These are phyloP conservation scores for Eleusine coracana DNA, from an alignment of 176 grass and related monocot species.

Conservation along the genomic window DNA sequence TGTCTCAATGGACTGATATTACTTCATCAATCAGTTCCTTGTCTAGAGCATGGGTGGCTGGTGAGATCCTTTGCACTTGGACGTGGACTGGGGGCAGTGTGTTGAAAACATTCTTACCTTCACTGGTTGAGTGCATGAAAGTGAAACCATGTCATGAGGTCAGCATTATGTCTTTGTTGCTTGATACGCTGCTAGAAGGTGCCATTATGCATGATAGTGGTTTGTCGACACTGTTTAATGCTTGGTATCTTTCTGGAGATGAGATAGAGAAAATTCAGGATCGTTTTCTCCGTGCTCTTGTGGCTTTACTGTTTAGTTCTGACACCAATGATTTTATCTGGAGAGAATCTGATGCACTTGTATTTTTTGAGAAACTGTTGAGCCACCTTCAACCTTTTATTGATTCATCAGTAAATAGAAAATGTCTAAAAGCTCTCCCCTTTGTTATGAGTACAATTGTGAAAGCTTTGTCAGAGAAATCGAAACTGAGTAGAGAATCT, in stretches of 20 bases:
- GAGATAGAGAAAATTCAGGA: slow-evolving; percentile 74
- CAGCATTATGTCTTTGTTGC: slow-evolving; percentile 49
- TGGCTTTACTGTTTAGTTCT: slow-evolving; percentile 61
- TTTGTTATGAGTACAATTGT: slow-evolving; percentile 67
- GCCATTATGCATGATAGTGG: slow-evolving; percentile 56
- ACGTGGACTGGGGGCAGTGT: slow-evolving; percentile 66
- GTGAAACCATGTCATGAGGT: slow-evolving; percentile 42
- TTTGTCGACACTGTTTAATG: slow-evolving; percentile 76
- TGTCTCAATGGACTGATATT: slow-evolving; percentile 38
- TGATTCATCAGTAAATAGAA: slow-evolving; percentile 45
- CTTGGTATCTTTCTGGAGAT: slow-evolving; percentile 63
- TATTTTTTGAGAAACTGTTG: slow-evolving; percentile 62
- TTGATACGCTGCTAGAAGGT: slow-evolving; percentile 66
- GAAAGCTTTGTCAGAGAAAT: slow-evolving; percentile 46
- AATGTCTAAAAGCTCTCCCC: slow-evolving; percentile 63
- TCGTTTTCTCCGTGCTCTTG: slow-evolving; percentile 69
- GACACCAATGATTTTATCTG: slow-evolving; percentile 53
- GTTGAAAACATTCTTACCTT: slow-evolving; percentile 69
- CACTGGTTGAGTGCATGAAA: slow-evolving; percentile 66
- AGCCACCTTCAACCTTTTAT: slow-evolving; percentile 59
- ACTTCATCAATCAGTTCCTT: slow-evolving; percentile 38
- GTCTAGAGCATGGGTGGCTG: slow-evolving; percentile 81
- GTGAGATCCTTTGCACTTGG: slow-evolving; percentile 87
- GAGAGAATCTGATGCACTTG: slow-evolving; percentile 56
- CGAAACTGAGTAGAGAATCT: slow-evolving; percentile 38